A percentile compares a stretch with the other conserved stretches of the same genome.
Evolutionary conservation across 768 basidiomycete species (phyloP).

Genomic region (Glaciozyma martinii): DNA sequence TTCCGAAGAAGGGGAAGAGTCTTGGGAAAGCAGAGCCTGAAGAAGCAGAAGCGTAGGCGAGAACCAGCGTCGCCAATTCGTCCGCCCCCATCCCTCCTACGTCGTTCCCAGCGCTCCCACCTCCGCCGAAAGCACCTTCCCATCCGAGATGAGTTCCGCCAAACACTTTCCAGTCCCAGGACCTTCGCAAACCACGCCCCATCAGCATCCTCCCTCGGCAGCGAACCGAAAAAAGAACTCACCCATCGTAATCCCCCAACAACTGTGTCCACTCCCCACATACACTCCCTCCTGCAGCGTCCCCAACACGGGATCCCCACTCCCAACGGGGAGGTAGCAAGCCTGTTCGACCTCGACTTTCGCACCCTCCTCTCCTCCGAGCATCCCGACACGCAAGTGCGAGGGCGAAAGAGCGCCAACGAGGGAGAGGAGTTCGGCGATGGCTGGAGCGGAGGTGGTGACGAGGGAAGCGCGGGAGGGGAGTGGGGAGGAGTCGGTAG

Average conservation of each 20-base stretch:
- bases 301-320: conserved; percentile 65
- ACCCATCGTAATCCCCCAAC: conserved; percentile 34
- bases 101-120: conserved; percentile 6
- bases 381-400: conserved; percentile 38
- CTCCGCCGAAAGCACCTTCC: conserved; percentile 50
- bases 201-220: not conserved
- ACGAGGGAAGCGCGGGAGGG: conserved; percentile 68
- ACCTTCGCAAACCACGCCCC: conserved; percentile 39
- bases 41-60: too few species aligned
- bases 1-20: too few species aligned
- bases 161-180: conserved; percentile 73
- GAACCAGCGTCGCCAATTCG: too few species aligned
- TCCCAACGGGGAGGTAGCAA: conserved; percentile 65
- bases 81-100: too few species aligned
- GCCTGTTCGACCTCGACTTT: conserved; percentile 54
- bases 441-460: conserved; percentile 49
- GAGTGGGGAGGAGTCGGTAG: conserved; percentile 62
- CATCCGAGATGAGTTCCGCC: conserved; percentile 61
- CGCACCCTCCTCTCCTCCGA: conserved; percentile 49
- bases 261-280: conserved; percentile 69
- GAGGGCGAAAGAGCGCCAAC: conserved; percentile 37
- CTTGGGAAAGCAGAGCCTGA: too few species aligned
- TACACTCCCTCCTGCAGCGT: conserved; percentile 55
- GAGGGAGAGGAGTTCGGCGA: conserved; percentile 45
- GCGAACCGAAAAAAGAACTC: not conserved